Conservation (phyloP, 768 basidiomycete genomes). For the Naganishia vaughanmartiniae region DNA sequence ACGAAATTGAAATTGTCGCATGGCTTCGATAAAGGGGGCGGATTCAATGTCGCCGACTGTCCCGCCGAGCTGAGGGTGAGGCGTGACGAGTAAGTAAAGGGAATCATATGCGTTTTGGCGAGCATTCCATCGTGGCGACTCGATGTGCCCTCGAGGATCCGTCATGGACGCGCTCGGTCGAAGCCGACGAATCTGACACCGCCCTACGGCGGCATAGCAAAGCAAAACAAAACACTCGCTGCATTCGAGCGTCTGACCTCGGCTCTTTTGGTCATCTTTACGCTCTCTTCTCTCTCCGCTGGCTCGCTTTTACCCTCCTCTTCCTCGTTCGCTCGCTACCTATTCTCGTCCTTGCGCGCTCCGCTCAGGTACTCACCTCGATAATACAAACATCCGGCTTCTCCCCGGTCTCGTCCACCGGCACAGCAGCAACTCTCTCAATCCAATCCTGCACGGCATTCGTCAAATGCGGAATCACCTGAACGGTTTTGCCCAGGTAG, state of each 20-base stretch:
- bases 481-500: conserved; percentile 95
- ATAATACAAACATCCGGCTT: conserved; percentile 96
- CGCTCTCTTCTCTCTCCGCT: too few species aligned
- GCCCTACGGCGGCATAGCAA: too few species aligned
- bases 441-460: conserved; percentile 99
- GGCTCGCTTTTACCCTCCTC: too few species aligned
- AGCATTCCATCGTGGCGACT: too few species aligned
- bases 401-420: conserved; percentile 88
- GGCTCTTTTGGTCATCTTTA: too few species aligned
- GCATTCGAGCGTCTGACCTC: too few species aligned
- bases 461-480: conserved; percentile 93
- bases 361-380: conserved; percentile 73
- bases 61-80: conserved; percentile 69
- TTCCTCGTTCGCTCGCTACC: too few species aligned
- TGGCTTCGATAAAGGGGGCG: conserved; percentile 94
- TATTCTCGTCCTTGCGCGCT: too few species aligned
- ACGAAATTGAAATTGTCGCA: conserved; percentile 99
- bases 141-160: too few species aligned
- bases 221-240: too few species aligned
- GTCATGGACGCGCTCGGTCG: too few species aligned
- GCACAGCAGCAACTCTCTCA: conserved; percentile 86
- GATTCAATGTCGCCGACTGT: conserved; percentile 99
- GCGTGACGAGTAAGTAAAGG: conserved; percentile 47
- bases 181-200: too few species aligned
- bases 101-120: background rate